Evolutionary conservation across 2,329 filamentous ascomycete genomes (phyloP), one percentile per base, ranked within the genome.

Genomic region (Aspergillus hortae): DNA sequence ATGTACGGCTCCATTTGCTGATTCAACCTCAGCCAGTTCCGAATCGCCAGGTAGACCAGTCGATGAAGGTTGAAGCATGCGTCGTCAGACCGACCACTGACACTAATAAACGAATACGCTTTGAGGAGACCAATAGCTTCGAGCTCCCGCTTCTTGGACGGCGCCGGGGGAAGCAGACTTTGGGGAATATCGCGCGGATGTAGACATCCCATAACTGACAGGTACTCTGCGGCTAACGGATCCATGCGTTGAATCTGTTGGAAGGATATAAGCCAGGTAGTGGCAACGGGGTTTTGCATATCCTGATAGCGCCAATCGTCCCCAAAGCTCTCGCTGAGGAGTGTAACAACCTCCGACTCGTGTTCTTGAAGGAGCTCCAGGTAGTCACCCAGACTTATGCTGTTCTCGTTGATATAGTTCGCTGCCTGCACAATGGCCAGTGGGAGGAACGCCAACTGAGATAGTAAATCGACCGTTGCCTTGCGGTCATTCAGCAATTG

Each of bases 221-320:
- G 59, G 46, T 67, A 67, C 12, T 69, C 61, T 4, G 59, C 61
- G 4, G 72, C 72, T 17, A 70, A 47, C 9, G 48, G 42, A 55
- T 73, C 54, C 12, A 58, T 21, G 17, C 50, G 41, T 40, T 55
- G 60, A 10, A 59, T 51, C 19, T 52, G 51, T 4, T 46, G 30
- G 19, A 59, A 57, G 12, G 53, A 57, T 10, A 56, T 43, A 0
- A 52, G 33, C 57, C 55, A 59, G 0, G 57, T 59, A 0, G 27
- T 40, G 1, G 44, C 30, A 3, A 57, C 47, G 7, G 55, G 51
- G 10, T 54, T 57, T 12, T 23, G 40, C 15, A 30, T 42, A 11
- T 35, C 38, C 5, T 46, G 35, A 10, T 56, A 55, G 4, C 55
- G 46, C 9, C 45, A n/a, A 36, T 49, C 42, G 40, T 55, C 53